phyloP scores from a whole-genome alignment of 805 yeast genomes.

The Lachancea cidri region DNA sequence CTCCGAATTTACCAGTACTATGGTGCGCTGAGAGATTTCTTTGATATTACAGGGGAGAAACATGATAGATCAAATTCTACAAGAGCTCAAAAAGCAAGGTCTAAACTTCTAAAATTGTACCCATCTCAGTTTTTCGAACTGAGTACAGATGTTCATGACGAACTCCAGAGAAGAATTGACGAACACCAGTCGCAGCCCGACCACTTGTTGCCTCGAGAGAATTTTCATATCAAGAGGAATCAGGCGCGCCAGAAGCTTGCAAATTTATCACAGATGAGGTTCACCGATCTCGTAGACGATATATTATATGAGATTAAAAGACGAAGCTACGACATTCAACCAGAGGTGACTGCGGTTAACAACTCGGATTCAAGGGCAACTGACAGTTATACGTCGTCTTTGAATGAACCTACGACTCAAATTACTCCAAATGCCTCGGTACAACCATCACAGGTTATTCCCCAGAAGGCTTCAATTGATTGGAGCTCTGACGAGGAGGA shows the following conservation, averaged over 20 bases:
- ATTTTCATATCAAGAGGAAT: conserved; percentile 89
- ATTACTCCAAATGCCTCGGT: conserved; percentile 36
- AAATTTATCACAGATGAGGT: conserved; percentile 72
- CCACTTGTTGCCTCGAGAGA: conserved; percentile 60
- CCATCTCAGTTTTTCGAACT: conserved; percentile 81
- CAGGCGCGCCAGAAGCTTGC: conserved; percentile 92
- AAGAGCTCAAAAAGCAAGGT: conserved; percentile 77
- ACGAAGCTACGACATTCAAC: conserved; percentile 46
- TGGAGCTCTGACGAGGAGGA: conserved; percentile 88
- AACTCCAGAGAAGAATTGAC: conserved; percentile 70
- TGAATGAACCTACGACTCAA: neutral
- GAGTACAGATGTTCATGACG: conserved; percentile 93
- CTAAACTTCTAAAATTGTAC: conserved; percentile 75
- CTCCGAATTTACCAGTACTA: conserved; percentile 23
- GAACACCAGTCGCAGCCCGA: conserved; percentile 56
- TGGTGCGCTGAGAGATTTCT: conserved; percentile 24
- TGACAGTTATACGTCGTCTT: neutral
- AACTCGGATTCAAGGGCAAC: neutral
- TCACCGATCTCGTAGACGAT: conserved; percentile 87
- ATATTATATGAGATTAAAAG: conserved; percentile 83
- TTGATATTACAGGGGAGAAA: conserved; percentile 25
- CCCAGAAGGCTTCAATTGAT: conserved; percentile 75
- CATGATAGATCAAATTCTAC: conserved; percentile 33
- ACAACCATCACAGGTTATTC: conserved; percentile 69
- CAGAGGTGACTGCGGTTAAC: conserved; percentile 2